Base-by-base conservation (phyloP, 1,139 yeast species). In the Kodamaea ohmeri region DNA sequence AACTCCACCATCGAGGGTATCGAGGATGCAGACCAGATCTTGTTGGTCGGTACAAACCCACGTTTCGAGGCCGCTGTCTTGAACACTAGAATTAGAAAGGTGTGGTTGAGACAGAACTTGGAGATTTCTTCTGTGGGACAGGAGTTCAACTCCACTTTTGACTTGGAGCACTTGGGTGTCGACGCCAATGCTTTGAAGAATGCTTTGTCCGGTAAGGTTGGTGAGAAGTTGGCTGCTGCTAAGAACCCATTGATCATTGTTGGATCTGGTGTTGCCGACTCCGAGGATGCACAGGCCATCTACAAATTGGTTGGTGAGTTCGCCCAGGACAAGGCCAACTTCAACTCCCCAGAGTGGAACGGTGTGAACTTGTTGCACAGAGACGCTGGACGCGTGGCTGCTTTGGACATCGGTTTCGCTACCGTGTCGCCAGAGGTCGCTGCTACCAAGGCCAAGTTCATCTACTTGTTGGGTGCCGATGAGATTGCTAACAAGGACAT, bases 1-100 rank as follows among this genome's bases (percentile, higher is more conserved):
- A 86, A 84, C 73, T 77, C 95, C 9, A 73, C 88, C 32, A 80
- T 87, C 48, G 80, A 76, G 45, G 95, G 95, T 38, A 74, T 87
- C 49, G 95, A 85, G 62, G 83, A 80, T 40, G 90, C 94, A 38
- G 95, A 86, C 58, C 85, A 78, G 53, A 82, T 86, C 46, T 71
- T 86, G 53, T 71, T 86, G 50, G 75, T 86, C 42, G 95, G 95
- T 46, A 80, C 95, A 37, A 87, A 87, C 69, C 95, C 95, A 50
- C 78, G 96, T 60, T 89, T 78, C 55, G 96, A 87, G 67, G 96
- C 96, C 43, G 89, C 95, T 32, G 95, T 86, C 12, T 73, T 87
- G 53, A 87, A 87, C 60, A 79, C 95, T 32, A 79, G 95, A 66
- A 82, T 87, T 50, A 80, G 96, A 71, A 83, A 82, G 61, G 81